Conservation (phyloP, 2,329 filamentous ascomycete species). For the Mariannaea elegans region DNA sequence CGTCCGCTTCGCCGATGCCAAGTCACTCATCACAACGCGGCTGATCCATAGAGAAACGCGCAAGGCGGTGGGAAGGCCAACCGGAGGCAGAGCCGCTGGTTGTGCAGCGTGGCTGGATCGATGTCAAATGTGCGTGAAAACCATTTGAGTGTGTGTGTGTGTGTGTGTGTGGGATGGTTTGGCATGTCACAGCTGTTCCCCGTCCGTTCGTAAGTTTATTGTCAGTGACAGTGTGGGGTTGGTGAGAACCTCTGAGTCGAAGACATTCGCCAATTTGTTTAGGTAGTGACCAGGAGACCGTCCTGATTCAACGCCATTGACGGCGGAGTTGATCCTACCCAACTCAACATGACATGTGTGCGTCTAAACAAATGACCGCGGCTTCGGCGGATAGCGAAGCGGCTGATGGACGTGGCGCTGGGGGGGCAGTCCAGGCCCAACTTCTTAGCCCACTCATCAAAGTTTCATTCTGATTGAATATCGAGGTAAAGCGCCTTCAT, state of each 20-base stretch:
- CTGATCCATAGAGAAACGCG: neutral
- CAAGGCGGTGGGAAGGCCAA: too few relatives aligned
- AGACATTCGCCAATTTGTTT: neutral
- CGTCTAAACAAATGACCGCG: slow-evolving; percentile 31
- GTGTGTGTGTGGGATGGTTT: slow-evolving; percentile 7
- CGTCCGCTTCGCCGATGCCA: slow-evolving; percentile 33
- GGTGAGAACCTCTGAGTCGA: neutral
- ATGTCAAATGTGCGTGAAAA: neutral
- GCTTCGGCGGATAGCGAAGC: slow-evolving; percentile 37
- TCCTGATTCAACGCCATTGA: neutral
- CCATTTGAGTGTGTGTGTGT: neutral
- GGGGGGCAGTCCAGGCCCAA: slow-evolving; percentile 39
- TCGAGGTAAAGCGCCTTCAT: slow-evolving; percentile 25
- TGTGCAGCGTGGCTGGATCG: neutral
- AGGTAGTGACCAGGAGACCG: neutral
- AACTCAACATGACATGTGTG: slow-evolving; percentile 13
- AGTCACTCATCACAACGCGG: slow-evolving; percentile 27
- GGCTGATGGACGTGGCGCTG: slow-evolving; percentile 39
- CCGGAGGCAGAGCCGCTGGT: too few relatives aligned
- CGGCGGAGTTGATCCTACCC: too few relatives aligned
- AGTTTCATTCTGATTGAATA: slow-evolving; percentile 23
- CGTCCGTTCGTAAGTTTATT: slow-evolving; percentile 1
- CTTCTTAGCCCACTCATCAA: slow-evolving; percentile 32
- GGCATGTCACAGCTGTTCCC: slow-evolving; percentile 3
- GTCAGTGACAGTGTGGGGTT: slow-evolving; percentile 12